Percentiles rank a stretch among this genome's conserved stretches.
Conservation (phyloP, 106 monocot genomes). For the Allium cepa region DNA sequence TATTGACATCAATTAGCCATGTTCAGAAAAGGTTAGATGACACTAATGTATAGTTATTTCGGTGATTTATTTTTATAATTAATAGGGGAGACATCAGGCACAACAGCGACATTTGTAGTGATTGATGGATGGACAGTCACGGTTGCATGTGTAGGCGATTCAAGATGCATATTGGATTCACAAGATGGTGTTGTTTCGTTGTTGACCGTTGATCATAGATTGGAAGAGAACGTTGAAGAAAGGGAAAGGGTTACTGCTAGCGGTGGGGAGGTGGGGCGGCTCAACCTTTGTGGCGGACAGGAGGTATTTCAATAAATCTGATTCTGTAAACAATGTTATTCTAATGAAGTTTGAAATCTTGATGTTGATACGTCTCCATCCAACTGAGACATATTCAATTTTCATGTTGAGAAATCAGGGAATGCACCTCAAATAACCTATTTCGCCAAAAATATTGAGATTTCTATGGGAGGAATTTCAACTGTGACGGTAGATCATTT, state of each 20-base stretch:
- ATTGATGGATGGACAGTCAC: slow-evolving; percentile 89
- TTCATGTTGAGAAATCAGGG: too few relatives aligned
- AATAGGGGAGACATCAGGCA: slow-evolving; percentile 45
- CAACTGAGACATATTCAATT: too few relatives aligned
- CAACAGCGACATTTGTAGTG: slow-evolving; percentile 28
- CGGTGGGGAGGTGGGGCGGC: slow-evolving; percentile 92
- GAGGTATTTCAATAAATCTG: slow-evolving; percentile 36
- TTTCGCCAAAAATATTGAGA: too few relatives aligned
- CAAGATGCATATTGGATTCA: slow-evolving; percentile 83
- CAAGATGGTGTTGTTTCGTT: slow-evolving; percentile 64
- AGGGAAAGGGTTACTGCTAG: slow-evolving; percentile 90
- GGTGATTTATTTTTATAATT: slow-evolving; percentile 26
- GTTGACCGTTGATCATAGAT: slow-evolving; percentile 79
- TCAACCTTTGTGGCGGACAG: slow-evolving; percentile 64
- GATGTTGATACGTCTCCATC: too few relatives aligned
- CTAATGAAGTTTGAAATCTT: too few relatives aligned
- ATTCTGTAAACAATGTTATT: not conserved
- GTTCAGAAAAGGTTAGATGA: not conserved
- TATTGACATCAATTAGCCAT: too few relatives aligned
- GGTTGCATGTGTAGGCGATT: slow-evolving; percentile 93
- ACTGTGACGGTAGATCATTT: too few relatives aligned
- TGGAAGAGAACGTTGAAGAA: slow-evolving; percentile 95
- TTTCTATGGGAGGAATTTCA: too few relatives aligned
- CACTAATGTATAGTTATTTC: slow-evolving; percentile 8
- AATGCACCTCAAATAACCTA: too few relatives aligned